Base-by-base conservation (phyloP, 495 filamentous ascomycete genomes). In the Acidomyces sp. region DNA sequence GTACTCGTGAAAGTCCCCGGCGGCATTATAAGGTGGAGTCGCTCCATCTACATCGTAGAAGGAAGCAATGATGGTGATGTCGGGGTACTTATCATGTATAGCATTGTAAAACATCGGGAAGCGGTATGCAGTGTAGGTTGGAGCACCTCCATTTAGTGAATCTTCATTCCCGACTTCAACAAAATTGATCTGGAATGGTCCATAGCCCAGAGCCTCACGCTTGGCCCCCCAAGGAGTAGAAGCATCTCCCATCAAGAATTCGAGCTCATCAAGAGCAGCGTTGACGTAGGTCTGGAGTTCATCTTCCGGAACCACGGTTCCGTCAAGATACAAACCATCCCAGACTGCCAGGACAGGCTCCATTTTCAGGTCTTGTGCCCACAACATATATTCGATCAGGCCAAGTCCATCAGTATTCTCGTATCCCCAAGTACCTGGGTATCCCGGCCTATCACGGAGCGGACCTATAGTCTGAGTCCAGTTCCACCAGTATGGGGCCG, bases 131-230 rank as follows among this genome's bases (percentile, higher is more conserved):
- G 43, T 21, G 54, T 74, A 77, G n/a, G 65, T 57, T 53, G n/a
- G 61, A 58, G 13, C 29, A 11, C 77, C 69, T 53, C 66, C 71
- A 39, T 47, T 51, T n/a, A 67, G 55, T 36, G 55, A 58, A 39
- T 80, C 76, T 51, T 81, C 75, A 46, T 80, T 80, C 19, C 77
- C 77, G 48, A 81, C 66, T 52, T 79, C 77, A 24, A 78, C 72
- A 38, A 69, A 75, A 6, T 63, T 64, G 37, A 80, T 58, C 16
- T 49, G 60, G 59, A 67, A 80, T 3, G 77, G 75, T 24, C 72
- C 60, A 40, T 76, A 66, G 9, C 76, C 77, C 6, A 75, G 62
- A 7, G 59, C 45, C 11, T 70, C 72, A 26, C 77, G 69, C 7
- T 70, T 52, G 6, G 68, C 62, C 20, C 77, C 77, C 60, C 70